These are phyloP conservation scores for Aspergillus fischeri DNA, from an alignment of 2,329 filamentous ascomycete species.

Conservation along the genomic window DNA sequence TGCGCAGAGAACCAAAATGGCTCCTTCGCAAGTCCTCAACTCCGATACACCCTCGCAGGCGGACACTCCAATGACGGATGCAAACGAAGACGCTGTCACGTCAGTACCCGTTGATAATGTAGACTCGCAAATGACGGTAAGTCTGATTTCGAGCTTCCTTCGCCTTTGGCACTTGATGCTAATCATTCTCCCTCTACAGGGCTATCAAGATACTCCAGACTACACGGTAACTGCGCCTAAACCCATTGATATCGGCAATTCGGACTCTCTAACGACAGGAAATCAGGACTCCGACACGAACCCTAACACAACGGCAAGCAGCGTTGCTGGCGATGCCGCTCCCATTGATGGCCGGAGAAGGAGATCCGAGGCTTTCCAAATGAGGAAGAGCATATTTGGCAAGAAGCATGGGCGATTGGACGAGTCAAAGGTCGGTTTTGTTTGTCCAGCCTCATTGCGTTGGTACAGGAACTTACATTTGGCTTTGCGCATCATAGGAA, in stretches of 20 bases:
- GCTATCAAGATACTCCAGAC: conserved; percentile 57
- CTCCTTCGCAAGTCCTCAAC: conserved; percentile 33
- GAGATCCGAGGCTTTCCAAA: conserved; percentile 79
- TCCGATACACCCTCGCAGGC: conserved; percentile 41
- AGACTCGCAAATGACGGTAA: conserved; percentile 40
- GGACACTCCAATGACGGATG: conserved; percentile 47
- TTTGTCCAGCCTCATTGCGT: background rate
- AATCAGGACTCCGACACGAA: conserved; percentile 61
- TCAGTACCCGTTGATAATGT: conserved; percentile 33
- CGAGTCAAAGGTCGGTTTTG: conserved; percentile 72
- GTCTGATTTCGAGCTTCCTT: conserved; percentile 12
- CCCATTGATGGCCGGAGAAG: conserved; percentile 73
- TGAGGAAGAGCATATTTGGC: conserved; percentile 87
- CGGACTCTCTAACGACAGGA: background rate
- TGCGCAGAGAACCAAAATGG: conserved; percentile 35
- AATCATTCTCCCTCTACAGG: conserved; percentile 26
- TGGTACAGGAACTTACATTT: conserved; percentile 11
- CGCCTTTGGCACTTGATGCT: conserved; percentile 4
- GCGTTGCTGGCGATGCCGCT: conserved; percentile 70
- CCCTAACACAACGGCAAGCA: conserved; percentile 71
- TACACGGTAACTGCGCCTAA: conserved; percentile 49
- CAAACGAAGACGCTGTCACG: conserved; percentile 31
- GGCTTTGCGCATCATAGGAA: conserved; percentile 54
- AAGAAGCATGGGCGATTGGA: conserved; percentile 91
- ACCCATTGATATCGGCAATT: background rate